Conservation (phyloP, 164 flowering plant species). For the Platanus orientalis region DNA sequence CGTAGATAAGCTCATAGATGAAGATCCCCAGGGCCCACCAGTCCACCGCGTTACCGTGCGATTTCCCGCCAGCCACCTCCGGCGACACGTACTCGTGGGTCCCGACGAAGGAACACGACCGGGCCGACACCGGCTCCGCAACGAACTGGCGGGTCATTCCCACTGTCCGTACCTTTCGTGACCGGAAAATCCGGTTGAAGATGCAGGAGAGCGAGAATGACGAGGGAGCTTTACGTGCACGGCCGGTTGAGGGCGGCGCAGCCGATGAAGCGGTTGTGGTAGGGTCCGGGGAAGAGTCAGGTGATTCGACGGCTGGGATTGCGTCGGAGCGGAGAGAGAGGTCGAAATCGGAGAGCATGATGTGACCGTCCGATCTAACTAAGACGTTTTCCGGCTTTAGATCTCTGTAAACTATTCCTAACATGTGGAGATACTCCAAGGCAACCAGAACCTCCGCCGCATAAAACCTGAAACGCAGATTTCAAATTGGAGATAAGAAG, state of each 20-base stretch:
- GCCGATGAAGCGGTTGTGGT: conserved; percentile 8
- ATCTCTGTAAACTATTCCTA: conserved; percentile 88
- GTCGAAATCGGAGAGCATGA: conserved; percentile 91
- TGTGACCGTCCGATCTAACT: conserved; percentile 89
- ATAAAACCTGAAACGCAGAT: conserved; percentile 74
- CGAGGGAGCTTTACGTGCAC: background rate
- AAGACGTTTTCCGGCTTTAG: conserved; percentile 83
- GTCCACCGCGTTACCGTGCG: conserved; percentile 88
- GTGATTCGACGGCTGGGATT: conserved; percentile 59
- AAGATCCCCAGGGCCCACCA: conserved; percentile 96
- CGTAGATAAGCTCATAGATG: conserved; percentile 82
- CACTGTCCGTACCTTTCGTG: conserved; percentile 48
- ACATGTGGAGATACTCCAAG: conserved; percentile 82
- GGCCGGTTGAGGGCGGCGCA: background rate
- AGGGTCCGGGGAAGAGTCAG: conserved; percentile 31
- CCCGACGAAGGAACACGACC: conserved; percentile 84
- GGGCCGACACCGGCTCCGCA: conserved; percentile 78
- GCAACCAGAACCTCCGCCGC: conserved; percentile 92
- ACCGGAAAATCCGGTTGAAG: conserved; percentile 41
- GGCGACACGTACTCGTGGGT: conserved; percentile 95
- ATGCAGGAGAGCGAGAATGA: conserved; percentile 32
- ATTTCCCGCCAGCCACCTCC: conserved; percentile 68
- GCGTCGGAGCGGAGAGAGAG: conserved; percentile 67
- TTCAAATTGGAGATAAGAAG: no score
- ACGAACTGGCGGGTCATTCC: conserved; percentile 48